Percentiles rank a stretch among this genome's conserved stretches.
These are phyloP conservation scores for Diaporthe vaccinii DNA, from an alignment of 2,329 filamentous ascomycete genomes.

Conservation along the genomic window DNA sequence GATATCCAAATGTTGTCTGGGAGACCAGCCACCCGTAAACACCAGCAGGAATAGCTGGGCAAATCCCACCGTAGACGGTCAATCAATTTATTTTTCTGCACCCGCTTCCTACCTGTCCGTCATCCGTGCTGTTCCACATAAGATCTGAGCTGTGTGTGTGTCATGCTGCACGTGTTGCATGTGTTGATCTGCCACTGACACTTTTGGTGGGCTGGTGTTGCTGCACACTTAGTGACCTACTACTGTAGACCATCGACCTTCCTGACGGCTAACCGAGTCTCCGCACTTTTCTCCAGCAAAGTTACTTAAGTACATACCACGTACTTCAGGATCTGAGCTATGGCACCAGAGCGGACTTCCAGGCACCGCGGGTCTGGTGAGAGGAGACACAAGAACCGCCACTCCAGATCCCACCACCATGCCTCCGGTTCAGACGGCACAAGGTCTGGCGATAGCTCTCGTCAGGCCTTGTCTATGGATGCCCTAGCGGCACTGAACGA, in stretches of 20 bases:
- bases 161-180: slow-evolving; percentile 34
- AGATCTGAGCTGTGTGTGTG: slow-evolving; percentile 31
- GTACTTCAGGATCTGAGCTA: slow-evolving; percentile 24
- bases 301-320: slow-evolving; percentile 13
- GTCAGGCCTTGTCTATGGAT: slow-evolving; percentile 46
- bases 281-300: slow-evolving; percentile 15
- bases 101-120: slow-evolving; percentile 2
- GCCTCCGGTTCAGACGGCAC: slow-evolving; percentile 39
- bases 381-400: slow-evolving; percentile 43
- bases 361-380: slow-evolving; percentile 42
- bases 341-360: slow-evolving; percentile 39
- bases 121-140: slow-evolving; percentile 31
- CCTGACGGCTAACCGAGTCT: slow-evolving; percentile 18
- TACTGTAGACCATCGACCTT: slow-evolving; percentile 13
- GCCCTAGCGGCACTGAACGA: slow-evolving; percentile 47
- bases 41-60: slow-evolving; percentile 3
- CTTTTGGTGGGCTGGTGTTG: slow-evolving; percentile 30
- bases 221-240: slow-evolving; percentile 1
- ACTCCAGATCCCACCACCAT: slow-evolving; percentile 41
- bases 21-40: slow-evolving; percentile 42
- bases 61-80: not conserved
- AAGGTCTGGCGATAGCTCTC: slow-evolving; percentile 39
- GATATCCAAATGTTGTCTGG: slow-evolving; percentile 34
- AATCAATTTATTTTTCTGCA: slow-evolving; percentile 26
- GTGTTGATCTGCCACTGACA: slow-evolving; percentile 31